Evolutionary conservation across 345 rosid species (phyloP).

Genomic region (Stellera chamaejasme): DNA sequence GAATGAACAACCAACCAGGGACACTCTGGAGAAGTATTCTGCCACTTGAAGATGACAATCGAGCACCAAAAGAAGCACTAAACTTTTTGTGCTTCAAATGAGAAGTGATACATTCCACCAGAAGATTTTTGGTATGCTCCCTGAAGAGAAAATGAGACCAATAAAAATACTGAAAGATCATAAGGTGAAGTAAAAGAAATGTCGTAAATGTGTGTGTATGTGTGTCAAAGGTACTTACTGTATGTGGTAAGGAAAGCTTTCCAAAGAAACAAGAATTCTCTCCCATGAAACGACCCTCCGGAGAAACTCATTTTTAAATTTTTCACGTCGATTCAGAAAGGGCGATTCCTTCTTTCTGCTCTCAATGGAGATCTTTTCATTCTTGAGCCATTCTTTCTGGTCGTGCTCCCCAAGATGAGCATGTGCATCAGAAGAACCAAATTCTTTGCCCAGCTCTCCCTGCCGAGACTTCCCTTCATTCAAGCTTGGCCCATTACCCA

Average conservation of each 20-base stretch:
- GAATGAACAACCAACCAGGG: conserved; percentile 50
- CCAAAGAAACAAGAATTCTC: conserved; percentile 82
- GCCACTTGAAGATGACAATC: conserved; percentile 76
- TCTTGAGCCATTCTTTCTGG: conserved; percentile 88
- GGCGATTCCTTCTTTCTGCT: conserved; percentile 76
- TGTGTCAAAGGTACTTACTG: conserved; percentile 47
- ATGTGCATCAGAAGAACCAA: conserved; percentile 44
- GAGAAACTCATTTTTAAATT: conserved; percentile 69
- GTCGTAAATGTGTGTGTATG: not conserved
- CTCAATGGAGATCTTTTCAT: conserved; percentile 66
- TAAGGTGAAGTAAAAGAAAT: conserved; percentile 1
- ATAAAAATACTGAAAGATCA: conserved; percentile 3
- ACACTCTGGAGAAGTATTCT: conserved; percentile 85
- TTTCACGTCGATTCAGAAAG: conserved; percentile 56
- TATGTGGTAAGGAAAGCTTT: conserved; percentile 82
- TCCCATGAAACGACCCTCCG: conserved; percentile 93
- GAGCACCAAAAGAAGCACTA: conserved; percentile 56
- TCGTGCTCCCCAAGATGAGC: conserved; percentile 86
- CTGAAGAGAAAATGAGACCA: conserved; percentile 28
- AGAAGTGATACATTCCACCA: conserved; percentile 85
- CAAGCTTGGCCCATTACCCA: conserved; percentile 34
- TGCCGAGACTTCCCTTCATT: conserved; percentile 33
- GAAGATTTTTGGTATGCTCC: conserved; percentile 57
- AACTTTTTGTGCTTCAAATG: conserved; percentile 65
- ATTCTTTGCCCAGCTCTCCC: conserved; percentile 24